These are phyloP conservation scores for Euphorbia peplus DNA, from an alignment of 345 rosid genomes.

Conservation along the genomic window DNA sequence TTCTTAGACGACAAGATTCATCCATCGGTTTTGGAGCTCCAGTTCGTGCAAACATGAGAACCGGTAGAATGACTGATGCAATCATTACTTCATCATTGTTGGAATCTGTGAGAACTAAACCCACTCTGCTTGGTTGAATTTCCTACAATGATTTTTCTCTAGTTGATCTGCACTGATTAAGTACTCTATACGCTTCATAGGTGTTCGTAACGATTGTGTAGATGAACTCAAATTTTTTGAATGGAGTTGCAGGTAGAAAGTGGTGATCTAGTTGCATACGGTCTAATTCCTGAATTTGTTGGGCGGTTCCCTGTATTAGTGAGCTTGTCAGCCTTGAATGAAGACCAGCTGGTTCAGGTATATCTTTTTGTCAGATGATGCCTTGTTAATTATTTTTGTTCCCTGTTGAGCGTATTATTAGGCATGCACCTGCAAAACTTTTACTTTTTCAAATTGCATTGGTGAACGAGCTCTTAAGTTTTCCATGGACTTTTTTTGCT, in stretches of 20 bases:
- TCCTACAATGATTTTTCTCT: background rate
- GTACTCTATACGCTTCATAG: background rate
- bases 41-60: constrained; percentile 86
- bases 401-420: background rate
- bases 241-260: constrained; percentile 70
- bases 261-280: constrained; percentile 83
- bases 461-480: background rate
- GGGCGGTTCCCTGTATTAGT: constrained; percentile 90
- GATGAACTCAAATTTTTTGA: constrained; percentile 10
- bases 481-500: background rate
- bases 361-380: background rate
- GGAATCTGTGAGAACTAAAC: constrained; percentile 58
- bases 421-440: background rate
- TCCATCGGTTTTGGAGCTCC: constrained; percentile 99
- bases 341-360: constrained; percentile 84
- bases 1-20: constrained; percentile 76
- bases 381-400: background rate
- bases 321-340: constrained; percentile 80
- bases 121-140: background rate
- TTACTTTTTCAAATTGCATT: background rate
- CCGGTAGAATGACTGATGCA: constrained; percentile 61
- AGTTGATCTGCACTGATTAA: background rate
- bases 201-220: background rate
- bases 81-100: constrained; percentile 74
- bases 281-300: constrained; percentile 94